Evolutionary conservation across 257 asterid species (phyloP), one percentile per base, ranked within the genome.

Genomic region (Asclepias syriaca): DNA sequence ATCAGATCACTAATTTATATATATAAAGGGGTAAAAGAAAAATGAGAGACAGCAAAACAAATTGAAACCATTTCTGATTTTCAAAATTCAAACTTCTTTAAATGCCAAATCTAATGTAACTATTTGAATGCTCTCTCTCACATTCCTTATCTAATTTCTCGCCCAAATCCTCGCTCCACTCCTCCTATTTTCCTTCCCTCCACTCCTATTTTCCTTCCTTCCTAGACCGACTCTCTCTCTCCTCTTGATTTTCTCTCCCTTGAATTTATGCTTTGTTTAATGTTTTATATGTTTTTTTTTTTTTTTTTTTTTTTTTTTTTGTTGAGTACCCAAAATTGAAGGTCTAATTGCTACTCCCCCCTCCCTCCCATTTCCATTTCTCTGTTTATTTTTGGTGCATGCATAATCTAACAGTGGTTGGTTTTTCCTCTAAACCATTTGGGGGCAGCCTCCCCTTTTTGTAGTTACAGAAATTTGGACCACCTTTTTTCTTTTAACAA

Each of bases 81-180:
- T 60, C 40, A 61, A 80, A 81, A 72, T 70, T 78, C 66, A 75
- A 69, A 24, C 8, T 54, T 74, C 50, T 63, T 76, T 34, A 67
- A 79, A 70, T 83, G 82, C 82, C 72, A 87, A 87, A 88, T 88
- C 96, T 87, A 88, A 75, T 74, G 80, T 74, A 88, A 79, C 89
- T 77, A 78, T 77, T 72, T 70, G 77, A 81, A 84, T 70, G 86
- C 76, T 74, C 77, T 12, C 77, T 78, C 81, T 72, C 77, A 27
- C 69, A 48, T 70, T 79, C 79, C 9, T 71, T 74, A 69, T 80
- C 89, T 79, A 85, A 82, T 81, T 84, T 77, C 64, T 84, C 82
- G 85, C 80, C 82, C 56, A 72, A 78, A 68, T 78, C 72, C 78
- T 71, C 76, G 85, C 73, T 74, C 82, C 66, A 71, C 80, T 71